Base-by-base conservation (phyloP, 495 filamentous ascomycete species). In the Penicillium diatomitis region DNA sequence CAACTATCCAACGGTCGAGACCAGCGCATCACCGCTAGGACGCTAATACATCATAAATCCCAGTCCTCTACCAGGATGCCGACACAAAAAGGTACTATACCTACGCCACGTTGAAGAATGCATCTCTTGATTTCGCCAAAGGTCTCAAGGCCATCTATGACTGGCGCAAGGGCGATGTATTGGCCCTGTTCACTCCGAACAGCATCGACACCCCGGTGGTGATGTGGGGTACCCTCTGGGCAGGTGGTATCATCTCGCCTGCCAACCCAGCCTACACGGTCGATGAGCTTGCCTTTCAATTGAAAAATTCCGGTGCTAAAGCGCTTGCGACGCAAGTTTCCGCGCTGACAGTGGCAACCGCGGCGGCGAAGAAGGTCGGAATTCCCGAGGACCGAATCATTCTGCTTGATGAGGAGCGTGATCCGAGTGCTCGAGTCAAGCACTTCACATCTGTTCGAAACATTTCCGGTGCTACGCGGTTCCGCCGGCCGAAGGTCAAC, bases 231-330 rank as follows among this genome's bases (percentile, higher is more conserved):
- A 71, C 78, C 7, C 81, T 85, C 55, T 96, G 88, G 85, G 86
- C 90, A 0, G 91, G 90, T 40, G 91, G 87, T 12, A 70, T 84
- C 42, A 61, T 88, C 11, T 88, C 84, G 3, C 86, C 92, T 0
- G 89, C 88, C 8, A 96, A 96, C 62, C 90, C 92, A 27, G 78
- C 79, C 2, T 96, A 96, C 67, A 94, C 85, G 2, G 78, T 73
- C 27, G 82, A 95, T 5, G 91, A 97, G 62, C 76, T 97, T 9
- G 84, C 85, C 11, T 94, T 86, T 62, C 92, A 96, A 65, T 77
- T 97, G 50, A 81, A 84, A 55, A 85, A 94, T 64, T 83, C 86
- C 0, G 76, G 78, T 1, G 89, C 88, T 32, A 89, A 83, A 57
- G 88, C 73, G 1, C 64, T 97, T 20, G 77, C 84, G 3, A 97